A percentile compares a stretch with the other conserved stretches of the same genome.
Conservation (phyloP, 2,329 filamentous ascomycete species). For the Cladosporium sphaerospermum region DNA sequence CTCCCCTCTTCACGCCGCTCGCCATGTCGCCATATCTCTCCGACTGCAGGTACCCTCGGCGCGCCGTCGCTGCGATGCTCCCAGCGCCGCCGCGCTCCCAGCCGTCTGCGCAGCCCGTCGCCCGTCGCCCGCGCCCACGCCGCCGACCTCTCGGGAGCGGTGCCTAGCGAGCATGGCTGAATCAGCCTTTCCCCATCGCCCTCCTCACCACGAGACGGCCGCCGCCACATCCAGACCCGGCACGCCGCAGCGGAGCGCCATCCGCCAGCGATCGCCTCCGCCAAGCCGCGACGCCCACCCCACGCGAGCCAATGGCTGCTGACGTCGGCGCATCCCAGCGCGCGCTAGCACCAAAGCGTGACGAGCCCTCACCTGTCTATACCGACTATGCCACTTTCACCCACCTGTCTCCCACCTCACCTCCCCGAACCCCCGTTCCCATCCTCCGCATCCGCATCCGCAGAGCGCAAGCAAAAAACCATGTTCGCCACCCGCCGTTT, state of each 20-base stretch:
- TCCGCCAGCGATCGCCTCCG: neutral
- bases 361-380: neutral
- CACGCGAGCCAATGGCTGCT: no score
- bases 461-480: slow-evolving; percentile 2
- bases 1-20: neutral
- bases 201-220: slow-evolving; percentile 7
- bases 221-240: neutral
- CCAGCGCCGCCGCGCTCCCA: no score
- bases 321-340: neutral
- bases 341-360: neutral
- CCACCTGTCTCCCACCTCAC: no score
- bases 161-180: slow-evolving; percentile 4
- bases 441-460: no score
- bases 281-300: no score
- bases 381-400: neutral
- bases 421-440: no score
- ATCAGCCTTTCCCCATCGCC: neutral
- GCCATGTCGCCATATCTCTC: no score
- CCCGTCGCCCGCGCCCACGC: no score
- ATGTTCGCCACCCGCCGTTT: slow-evolving; percentile 27
- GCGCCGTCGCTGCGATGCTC: no score
- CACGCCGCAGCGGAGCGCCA: neutral
- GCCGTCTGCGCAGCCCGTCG: no score
- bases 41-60: no score
- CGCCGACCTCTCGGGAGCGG: neutral